Percentiles rank a stretch among this genome's conserved stretches.
phyloP scores from a whole-genome alignment of 257 asterid genomes.

The Coffea canephora region DNA sequence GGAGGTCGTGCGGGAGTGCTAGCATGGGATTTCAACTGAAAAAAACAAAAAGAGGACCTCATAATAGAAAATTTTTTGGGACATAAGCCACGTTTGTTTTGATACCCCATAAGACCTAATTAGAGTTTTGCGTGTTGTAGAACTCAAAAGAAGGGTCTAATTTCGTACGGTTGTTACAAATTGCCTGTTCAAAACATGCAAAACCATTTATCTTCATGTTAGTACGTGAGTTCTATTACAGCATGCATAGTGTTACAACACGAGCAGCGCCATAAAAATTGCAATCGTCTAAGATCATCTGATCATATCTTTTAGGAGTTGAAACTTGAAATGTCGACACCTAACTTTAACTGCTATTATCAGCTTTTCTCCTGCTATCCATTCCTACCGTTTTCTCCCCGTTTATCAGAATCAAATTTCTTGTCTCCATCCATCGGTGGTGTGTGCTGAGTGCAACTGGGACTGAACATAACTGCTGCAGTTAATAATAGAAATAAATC shows the following conservation, averaged over 20 bases:
- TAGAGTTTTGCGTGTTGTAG: background rate
- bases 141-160: background rate
- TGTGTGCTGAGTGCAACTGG: constrained; percentile 2
- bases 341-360: constrained; percentile 12
- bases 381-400: background rate
- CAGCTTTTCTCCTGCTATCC: constrained; percentile 13
- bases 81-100: background rate
- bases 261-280: background rate
- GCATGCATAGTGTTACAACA: too few species aligned
- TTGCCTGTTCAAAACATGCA: background rate
- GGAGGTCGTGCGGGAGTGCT: too few species aligned
- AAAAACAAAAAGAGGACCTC: too few species aligned
- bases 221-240: too few species aligned
- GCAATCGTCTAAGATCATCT: background rate
- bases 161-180: background rate
- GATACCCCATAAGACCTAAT: background rate
- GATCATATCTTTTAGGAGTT: background rate
- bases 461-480: background rate
- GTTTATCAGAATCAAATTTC: background rate
- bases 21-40: too few species aligned
- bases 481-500: background rate
- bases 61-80: background rate
- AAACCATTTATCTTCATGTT: too few species aligned
- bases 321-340: background rate
- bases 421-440: background rate